Conservation (phyloP, 257 asterid genomes). For the Leonotis leonurus region DNA sequence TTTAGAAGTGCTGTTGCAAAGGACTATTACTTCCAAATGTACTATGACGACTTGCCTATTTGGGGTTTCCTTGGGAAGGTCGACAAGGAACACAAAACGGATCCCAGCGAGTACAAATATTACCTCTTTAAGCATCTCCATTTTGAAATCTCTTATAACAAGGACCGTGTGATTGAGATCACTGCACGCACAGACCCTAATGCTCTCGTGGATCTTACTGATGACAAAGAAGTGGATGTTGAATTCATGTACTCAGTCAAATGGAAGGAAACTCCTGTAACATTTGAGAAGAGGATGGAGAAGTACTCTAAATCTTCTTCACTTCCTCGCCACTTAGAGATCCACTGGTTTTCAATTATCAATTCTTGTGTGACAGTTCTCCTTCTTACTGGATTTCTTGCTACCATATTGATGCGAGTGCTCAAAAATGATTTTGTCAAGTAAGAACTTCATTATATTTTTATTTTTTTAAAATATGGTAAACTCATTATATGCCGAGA, state of each 20-base stretch:
- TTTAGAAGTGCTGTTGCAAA: slow-evolving; percentile 60
- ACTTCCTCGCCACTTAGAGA: slow-evolving; percentile 55
- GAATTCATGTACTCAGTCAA: slow-evolving; percentile 53
- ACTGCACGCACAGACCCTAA: slow-evolving; percentile 61
- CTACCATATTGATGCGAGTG: slow-evolving; percentile 62
- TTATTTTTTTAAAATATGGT: not conserved
- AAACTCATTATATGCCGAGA: not conserved
- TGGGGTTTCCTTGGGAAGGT: slow-evolving; percentile 80
- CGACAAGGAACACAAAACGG: slow-evolving; percentile 58
- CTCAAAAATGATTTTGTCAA: slow-evolving; percentile 67
- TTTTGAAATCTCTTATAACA: slow-evolving; percentile 52
- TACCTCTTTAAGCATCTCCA: slow-evolving; percentile 58
- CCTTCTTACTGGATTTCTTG: slow-evolving; percentile 59
- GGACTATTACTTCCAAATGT: slow-evolving; percentile 76
- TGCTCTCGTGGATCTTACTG: slow-evolving; percentile 60
- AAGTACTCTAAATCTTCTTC: slow-evolving; percentile 53
- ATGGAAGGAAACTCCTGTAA: slow-evolving; percentile 51
- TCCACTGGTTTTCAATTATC: slow-evolving; percentile 71
- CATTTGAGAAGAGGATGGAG: slow-evolving; percentile 71
- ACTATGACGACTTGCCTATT: slow-evolving; percentile 71
- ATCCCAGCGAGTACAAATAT: slow-evolving; percentile 56
- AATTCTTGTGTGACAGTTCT: slow-evolving; percentile 67
- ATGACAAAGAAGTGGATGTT: slow-evolving; percentile 51
- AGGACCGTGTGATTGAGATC: slow-evolving; percentile 70
- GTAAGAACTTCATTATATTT: slow-evolving; percentile 30